These are phyloP conservation scores for Carpinus fangiana DNA, from an alignment of 306 rosid species.

Conservation along the genomic window DNA sequence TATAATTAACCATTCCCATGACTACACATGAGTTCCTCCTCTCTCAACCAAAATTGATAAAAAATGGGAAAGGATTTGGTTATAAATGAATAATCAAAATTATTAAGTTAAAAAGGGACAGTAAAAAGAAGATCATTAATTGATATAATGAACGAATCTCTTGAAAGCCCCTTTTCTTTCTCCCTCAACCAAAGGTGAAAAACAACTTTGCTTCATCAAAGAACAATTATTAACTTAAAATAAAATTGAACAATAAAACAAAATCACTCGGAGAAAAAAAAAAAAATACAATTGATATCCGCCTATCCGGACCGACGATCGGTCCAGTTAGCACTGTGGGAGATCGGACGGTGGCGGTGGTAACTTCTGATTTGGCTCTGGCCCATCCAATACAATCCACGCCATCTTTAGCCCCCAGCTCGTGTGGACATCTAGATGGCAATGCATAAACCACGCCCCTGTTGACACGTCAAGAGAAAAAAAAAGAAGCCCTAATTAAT, in stretches of 20 bases:
- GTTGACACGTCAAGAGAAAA: slow-evolving; percentile 22
- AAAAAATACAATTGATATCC: not conserved
- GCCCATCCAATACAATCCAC: slow-evolving; percentile 73
- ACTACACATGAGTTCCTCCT: too few species aligned
- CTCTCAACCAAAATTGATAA: too few species aligned
- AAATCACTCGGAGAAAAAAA: not conserved
- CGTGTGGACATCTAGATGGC: slow-evolving; percentile 82
- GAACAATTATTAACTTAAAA: slow-evolving; percentile 27
- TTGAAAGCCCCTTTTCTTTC: not conserved
- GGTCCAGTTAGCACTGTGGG: slow-evolving; percentile 63
- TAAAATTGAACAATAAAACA: not conserved
- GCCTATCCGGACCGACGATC: slow-evolving; percentile 22
- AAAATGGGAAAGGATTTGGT: too few species aligned
- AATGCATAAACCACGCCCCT: slow-evolving; percentile 96
- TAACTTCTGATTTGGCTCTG: slow-evolving; percentile 61
- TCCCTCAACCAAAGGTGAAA: too few species aligned
- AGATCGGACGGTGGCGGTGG: slow-evolving; percentile 88
- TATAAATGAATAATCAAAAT: too few species aligned
- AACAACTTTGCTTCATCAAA: not conserved
- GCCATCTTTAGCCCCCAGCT: slow-evolving; percentile 94
- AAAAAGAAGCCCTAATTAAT: not conserved
- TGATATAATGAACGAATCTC: not conserved
- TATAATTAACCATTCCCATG: too few species aligned
- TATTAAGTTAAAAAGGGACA: too few species aligned
- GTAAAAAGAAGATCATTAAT: not conserved